Percentiles rank a stretch among this genome's conserved stretches.
Evolutionary conservation across 371 early-diverging fungal genomes (phyloP).

Genomic region (Mortierella sp.): DNA sequence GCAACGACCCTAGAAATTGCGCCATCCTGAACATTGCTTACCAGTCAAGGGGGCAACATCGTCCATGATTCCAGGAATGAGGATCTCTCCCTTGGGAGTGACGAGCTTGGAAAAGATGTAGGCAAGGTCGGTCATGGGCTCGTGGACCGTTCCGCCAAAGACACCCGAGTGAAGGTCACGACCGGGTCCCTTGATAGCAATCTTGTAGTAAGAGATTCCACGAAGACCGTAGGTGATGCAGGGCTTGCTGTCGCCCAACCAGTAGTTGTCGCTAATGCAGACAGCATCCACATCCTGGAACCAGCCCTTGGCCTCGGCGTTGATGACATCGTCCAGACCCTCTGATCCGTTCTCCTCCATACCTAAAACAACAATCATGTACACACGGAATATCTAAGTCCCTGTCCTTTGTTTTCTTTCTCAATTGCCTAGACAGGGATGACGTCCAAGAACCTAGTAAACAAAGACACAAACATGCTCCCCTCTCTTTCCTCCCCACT

Average conservation of each 20-base stretch:
- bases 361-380: constrained; percentile 26
- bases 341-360: constrained; percentile 82
- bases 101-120: constrained; percentile 88
- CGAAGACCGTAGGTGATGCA: constrained; percentile 98
- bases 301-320: constrained; percentile 83
- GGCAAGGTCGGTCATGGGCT: constrained; percentile 96
- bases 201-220: constrained; percentile 91
- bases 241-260: constrained; percentile 95
- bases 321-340: constrained; percentile 92
- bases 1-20: no score
- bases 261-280: constrained; percentile 97
- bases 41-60: constrained; percentile 87
- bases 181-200: constrained; percentile 82
- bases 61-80: constrained; percentile 93
- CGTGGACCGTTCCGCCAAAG: constrained; percentile 96
- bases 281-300: constrained; percentile 93
- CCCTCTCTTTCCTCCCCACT: constrained; percentile 83
- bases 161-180: constrained; percentile 97
- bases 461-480: constrained; percentile 46
- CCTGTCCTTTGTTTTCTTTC: no score
- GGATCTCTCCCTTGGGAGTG: constrained; percentile 86
- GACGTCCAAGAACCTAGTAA: neutral
- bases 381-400: no score
- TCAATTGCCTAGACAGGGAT: no score
- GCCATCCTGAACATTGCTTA: constrained; percentile 30